These are phyloP conservation scores for Neonectria neomacrospora DNA, from an alignment of 2,329 filamentous ascomycete species.

Conservation along the genomic window DNA sequence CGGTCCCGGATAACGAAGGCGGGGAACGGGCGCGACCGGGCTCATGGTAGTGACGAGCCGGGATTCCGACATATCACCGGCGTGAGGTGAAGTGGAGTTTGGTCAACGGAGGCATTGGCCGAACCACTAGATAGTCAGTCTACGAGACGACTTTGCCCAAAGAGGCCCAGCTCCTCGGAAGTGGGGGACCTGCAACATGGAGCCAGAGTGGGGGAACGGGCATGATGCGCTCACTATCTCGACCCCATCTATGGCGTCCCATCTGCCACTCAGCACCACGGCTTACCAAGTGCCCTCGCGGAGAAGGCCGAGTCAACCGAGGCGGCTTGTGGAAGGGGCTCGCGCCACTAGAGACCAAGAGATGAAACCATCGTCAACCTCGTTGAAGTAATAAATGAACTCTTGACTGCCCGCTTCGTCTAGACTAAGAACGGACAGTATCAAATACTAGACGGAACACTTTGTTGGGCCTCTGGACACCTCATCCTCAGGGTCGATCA, in stretches of 20 bases:
- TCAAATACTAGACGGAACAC: not conserved
- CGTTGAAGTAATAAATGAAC: slow-evolving; percentile 20
- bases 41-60: slow-evolving; percentile 10
- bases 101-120: not conserved
- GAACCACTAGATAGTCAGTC: too few relatives aligned
- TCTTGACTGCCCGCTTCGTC: slow-evolving; percentile 13
- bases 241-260: slow-evolving; percentile 22
- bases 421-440: slow-evolving; percentile 1
- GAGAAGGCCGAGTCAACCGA: slow-evolving; percentile 20
- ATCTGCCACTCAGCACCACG: slow-evolving; percentile 8
- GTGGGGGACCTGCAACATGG: slow-evolving; percentile 24
- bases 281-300: slow-evolving; percentile 8
- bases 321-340: slow-evolving; percentile 7
- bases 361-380: slow-evolving; percentile 7
- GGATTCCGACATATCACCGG: slow-evolving; percentile 8
- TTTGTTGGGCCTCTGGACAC: not conserved
- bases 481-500: not conserved
- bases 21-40: slow-evolving; percentile 12
- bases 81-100: slow-evolving; percentile 10
- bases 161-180: slow-evolving; percentile 4
- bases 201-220: slow-evolving; percentile 5
- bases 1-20: slow-evolving; percentile 9
- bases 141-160: not conserved
- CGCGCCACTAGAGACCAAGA: slow-evolving; percentile 6
- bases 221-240: slow-evolving; percentile 12